Evolutionary conservation across 75 land plant species (phyloP).

Genomic region (Sequoia sempervirens): DNA sequence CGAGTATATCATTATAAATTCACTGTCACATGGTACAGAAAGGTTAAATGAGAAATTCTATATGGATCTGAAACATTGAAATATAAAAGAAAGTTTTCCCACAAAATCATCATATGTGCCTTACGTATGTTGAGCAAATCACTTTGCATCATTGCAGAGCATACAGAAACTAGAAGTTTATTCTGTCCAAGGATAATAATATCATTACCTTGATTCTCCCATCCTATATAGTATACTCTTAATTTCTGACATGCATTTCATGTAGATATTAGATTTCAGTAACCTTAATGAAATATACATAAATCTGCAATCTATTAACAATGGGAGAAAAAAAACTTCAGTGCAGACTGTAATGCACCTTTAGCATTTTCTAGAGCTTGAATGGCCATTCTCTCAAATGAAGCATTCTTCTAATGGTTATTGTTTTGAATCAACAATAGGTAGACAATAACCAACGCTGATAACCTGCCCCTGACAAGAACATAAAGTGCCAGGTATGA

Average conservation of each 20-base stretch:
- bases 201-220: not conserved
- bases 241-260: not conserved
- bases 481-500: not conserved
- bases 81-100: not conserved
- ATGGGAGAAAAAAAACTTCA: not conserved
- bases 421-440: slow-evolving; percentile 1
- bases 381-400: not conserved
- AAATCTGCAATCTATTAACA: slow-evolving; percentile 1
- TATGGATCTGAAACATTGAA: not conserved
- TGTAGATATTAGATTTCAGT: not conserved
- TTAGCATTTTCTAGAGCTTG: not conserved
- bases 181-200: not conserved
- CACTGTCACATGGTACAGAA: not conserved
- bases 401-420: slow-evolving; percentile 6
- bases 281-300: not conserved
- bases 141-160: not conserved
- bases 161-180: slow-evolving; percentile 2
- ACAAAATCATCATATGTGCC: not conserved
- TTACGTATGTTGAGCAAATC: not conserved
- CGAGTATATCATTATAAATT: not conserved
- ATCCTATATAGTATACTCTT: not conserved
- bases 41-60: not conserved
- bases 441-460: not conserved
- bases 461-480: not conserved
- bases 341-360: not conserved